These are phyloP conservation scores for Saprolegnia diclina DNA, from an alignment of 352 stramenopile species.

Conservation along the genomic window DNA sequence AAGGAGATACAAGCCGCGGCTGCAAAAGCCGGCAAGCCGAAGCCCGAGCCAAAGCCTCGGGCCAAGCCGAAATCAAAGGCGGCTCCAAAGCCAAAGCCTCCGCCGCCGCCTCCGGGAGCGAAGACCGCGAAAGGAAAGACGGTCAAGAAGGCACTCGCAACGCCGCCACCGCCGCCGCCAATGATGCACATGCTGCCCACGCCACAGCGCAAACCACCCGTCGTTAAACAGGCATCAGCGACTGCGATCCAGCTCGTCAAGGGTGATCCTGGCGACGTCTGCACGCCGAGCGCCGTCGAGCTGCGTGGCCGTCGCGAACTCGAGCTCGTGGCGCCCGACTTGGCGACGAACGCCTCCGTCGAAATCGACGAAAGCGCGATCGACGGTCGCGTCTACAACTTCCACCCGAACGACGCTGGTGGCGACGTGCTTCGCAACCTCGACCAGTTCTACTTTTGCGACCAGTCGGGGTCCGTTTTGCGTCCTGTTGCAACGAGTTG, in stretches of 20 bases:
- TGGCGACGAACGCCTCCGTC: neutral
- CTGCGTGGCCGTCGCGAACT: constrained; percentile 10
- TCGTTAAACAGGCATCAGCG: neutral
- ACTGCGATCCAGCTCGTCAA: constrained; percentile 17
- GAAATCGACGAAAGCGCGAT: constrained; percentile 6
- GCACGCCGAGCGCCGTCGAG: neutral
- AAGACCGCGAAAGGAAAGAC: neutral
- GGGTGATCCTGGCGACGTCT: constrained; percentile 1
- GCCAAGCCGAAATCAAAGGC: neutral
- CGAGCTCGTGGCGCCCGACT: neutral
- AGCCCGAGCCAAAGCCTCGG: neutral
- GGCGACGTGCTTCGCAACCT: constrained; percentile 63
- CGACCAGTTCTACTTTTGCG: constrained; percentile 83
- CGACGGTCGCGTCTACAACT: constrained; percentile 5
- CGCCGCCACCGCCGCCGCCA: neutral
- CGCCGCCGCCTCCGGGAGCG: too few relatives aligned
- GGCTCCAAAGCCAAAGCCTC: neutral
- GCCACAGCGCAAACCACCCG: neutral
- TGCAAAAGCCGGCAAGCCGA: neutral
- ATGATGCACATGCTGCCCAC: neutral
- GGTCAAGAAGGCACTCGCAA: neutral
- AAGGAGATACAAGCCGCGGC: constrained; percentile 14
- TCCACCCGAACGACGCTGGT: constrained; percentile 7
- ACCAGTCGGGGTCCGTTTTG: constrained; percentile 62
- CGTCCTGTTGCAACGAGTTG: constrained; percentile 6